A percentile compares a stretch with the other conserved stretches of the same genome.
Conservation (phyloP, 2,329 filamentous ascomycete species). For the Pyricularia pennisetigena region DNA sequence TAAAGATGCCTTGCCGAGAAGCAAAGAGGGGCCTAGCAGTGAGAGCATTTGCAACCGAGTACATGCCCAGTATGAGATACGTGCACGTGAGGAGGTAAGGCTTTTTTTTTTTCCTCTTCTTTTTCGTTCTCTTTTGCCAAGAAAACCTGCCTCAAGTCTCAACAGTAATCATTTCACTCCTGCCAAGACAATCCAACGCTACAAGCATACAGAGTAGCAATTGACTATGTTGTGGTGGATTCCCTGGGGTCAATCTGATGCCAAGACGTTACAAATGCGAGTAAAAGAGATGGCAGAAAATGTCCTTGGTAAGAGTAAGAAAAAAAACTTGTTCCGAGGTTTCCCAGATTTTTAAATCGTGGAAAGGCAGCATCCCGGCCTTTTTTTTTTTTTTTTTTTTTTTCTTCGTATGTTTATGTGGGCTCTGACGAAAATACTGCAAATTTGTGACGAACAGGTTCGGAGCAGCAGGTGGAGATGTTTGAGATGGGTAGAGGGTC, state of each 20-base stretch:
- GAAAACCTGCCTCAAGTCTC: not conserved
- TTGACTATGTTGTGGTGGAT: not conserved
- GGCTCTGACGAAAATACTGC: not conserved
- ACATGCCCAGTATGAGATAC: not conserved
- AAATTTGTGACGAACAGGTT: not conserved
- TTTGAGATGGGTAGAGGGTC: not conserved
- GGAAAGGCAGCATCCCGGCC: not conserved
- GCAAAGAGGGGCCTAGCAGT: not conserved
- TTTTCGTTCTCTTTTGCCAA: not conserved
- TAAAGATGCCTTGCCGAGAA: not conserved
- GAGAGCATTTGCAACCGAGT: not conserved
- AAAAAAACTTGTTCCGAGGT: not conserved
- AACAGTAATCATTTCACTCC: not conserved
- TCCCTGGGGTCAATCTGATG: not conserved
- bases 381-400: no score
- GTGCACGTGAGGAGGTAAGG: not conserved
- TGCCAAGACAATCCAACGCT: not conserved
- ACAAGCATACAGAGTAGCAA: not conserved
- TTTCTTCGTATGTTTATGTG: no score
- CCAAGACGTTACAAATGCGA: not conserved
- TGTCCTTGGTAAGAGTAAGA: no score
- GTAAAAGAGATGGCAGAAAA: not conserved
- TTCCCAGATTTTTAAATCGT: not conserved
- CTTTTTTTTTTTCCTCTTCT: not conserved
- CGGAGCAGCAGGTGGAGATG: not conserved